Percentiles rank a stretch among this genome's conserved stretches.
Evolutionary conservation across 495 filamentous ascomycete species (phyloP).

Genomic region (Hypomontagnella submonticulosa): DNA sequence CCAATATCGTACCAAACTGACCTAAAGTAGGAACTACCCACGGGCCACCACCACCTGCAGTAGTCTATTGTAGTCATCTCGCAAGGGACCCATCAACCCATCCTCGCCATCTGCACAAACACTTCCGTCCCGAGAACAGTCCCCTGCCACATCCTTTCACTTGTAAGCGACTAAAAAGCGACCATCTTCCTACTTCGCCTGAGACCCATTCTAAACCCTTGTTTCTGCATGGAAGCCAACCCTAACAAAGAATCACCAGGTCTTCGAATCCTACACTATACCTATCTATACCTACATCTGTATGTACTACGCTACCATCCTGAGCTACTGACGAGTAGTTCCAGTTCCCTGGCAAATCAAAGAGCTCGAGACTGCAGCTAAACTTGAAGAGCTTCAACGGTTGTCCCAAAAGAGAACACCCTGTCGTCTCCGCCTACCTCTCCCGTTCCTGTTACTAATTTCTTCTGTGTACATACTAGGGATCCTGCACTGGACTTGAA

Average conservation of each 20-base stretch:
- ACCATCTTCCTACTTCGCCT: slow-evolving; percentile 28
- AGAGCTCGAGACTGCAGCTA: slow-evolving; percentile 28
- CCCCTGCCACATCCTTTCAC: slow-evolving; percentile 26
- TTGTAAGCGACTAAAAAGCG: slow-evolving; percentile 15
- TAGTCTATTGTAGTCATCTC: slow-evolving; percentile 23
- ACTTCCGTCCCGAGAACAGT: slow-evolving; percentile 27
- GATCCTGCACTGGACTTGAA: background rate
- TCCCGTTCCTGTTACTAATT: slow-evolving; percentile 15
- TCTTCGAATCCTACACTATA: slow-evolving; percentile 32
- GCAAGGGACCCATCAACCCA: slow-evolving; percentile 10
- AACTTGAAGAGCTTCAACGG: slow-evolving; percentile 39
- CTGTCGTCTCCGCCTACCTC: slow-evolving; percentile 16
- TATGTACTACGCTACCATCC: slow-evolving; percentile 18
- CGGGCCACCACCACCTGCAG: slow-evolving; percentile 37
- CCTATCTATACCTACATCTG: too few relatives aligned
- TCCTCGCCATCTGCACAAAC: slow-evolving; percentile 30
- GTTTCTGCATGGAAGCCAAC: slow-evolving; percentile 32
- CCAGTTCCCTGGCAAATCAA: slow-evolving; percentile 19
- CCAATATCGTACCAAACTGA: background rate
- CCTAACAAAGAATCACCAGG: slow-evolving; percentile 21
- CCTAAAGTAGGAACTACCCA: slow-evolving; percentile 11
- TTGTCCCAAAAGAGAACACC: slow-evolving; percentile 35
- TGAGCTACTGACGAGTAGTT: slow-evolving; percentile 17
- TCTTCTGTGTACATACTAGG: slow-evolving; percentile 20
- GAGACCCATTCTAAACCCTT: slow-evolving; percentile 20